Percentiles rank a stretch among this genome's conserved stretches.
These are phyloP conservation scores for Exophiala viscosa DNA, from an alignment of 2,329 filamentous ascomycete genomes.

Conservation along the genomic window DNA sequence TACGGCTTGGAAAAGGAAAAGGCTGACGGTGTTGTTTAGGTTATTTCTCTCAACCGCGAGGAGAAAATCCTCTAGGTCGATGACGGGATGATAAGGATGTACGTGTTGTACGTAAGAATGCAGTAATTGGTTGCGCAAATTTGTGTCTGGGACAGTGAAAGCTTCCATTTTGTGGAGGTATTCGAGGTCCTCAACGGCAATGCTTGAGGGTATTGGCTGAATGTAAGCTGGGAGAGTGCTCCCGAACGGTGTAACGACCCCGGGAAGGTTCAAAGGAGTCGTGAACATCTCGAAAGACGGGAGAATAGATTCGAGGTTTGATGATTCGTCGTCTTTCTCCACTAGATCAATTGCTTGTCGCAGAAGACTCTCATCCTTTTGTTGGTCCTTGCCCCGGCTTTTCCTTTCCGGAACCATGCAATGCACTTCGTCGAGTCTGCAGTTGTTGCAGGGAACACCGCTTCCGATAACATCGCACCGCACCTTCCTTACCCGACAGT, in stretches of 20 bases:
- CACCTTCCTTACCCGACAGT: conserved; percentile 83
- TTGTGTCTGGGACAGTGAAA: conserved; percentile 66
- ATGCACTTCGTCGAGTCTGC: conserved; percentile 55
- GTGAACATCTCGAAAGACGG: conserved; percentile 34
- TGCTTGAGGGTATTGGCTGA: conserved; percentile 70
- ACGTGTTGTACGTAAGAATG: conserved; percentile 84
- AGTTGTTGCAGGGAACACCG: conserved; percentile 82
- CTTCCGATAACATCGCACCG: conserved; percentile 89
- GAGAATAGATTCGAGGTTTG: conserved; percentile 36
- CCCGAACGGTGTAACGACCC: conserved; percentile 45
- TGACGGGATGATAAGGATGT: conserved; percentile 86
- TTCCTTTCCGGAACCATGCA: conserved; percentile 72
- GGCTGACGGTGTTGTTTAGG: conserved; percentile 68
- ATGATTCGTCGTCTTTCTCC: conserved; percentile 23
- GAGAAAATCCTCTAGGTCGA: conserved; percentile 64
- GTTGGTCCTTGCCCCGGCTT: conserved; percentile 69
- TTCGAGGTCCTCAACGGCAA: conserved; percentile 75
- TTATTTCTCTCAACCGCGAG: conserved; percentile 60
- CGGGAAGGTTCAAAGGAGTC: conserved; percentile 40
- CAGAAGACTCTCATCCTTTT: conserved; percentile 17
- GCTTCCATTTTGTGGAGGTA: conserved; percentile 84
- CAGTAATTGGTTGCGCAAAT: conserved; percentile 75
- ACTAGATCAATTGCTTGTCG: conserved; percentile 22
- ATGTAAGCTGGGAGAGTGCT: conserved; percentile 64
- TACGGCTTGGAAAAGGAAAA: conserved; percentile 87